Conservation (phyloP, 441 rosid species). For the Erodium texanum region DNA sequence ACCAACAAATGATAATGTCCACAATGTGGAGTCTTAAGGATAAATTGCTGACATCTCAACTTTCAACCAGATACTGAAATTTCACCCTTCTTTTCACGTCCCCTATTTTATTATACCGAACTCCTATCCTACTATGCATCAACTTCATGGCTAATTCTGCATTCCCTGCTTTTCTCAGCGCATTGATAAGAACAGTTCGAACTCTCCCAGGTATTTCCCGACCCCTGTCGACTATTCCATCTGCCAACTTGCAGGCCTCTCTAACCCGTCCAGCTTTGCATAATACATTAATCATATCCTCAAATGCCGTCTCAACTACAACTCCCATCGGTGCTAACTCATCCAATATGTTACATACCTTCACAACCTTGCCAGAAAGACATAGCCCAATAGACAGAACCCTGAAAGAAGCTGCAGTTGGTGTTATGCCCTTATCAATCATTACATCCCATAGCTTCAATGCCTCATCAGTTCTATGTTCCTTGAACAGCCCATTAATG, state of each 20-base stretch:
- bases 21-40: background rate
- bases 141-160: slow-evolving; percentile 75
- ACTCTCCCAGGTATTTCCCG: slow-evolving; percentile 83
- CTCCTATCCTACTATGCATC: slow-evolving; percentile 90
- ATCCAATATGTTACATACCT: slow-evolving; percentile 88
- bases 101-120: slow-evolving; percentile 72
- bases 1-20: background rate
- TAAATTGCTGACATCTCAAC: background rate
- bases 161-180: slow-evolving; percentile 87
- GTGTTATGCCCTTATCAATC: slow-evolving; percentile 82
- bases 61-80: slow-evolving; percentile 50
- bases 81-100: slow-evolving; percentile 70
- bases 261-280: slow-evolving; percentile 77
- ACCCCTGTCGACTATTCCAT: slow-evolving; percentile 79
- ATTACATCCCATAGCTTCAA: slow-evolving; percentile 65
- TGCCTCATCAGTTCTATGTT: slow-evolving; percentile 70
- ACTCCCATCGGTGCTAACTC: slow-evolving; percentile 87
- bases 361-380: slow-evolving; percentile 69
- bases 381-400: slow-evolving; percentile 68
- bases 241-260: slow-evolving; percentile 85
- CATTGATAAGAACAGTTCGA: slow-evolving; percentile 64
- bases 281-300: slow-evolving; percentile 64
- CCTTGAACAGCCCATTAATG: slow-evolving; percentile 51
- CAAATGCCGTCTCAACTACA: slow-evolving; percentile 66
- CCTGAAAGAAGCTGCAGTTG: slow-evolving; percentile 70